phyloP scores from a whole-genome alignment of 495 filamentous ascomycete genomes.

The Glarea lozoyensis region DNA sequence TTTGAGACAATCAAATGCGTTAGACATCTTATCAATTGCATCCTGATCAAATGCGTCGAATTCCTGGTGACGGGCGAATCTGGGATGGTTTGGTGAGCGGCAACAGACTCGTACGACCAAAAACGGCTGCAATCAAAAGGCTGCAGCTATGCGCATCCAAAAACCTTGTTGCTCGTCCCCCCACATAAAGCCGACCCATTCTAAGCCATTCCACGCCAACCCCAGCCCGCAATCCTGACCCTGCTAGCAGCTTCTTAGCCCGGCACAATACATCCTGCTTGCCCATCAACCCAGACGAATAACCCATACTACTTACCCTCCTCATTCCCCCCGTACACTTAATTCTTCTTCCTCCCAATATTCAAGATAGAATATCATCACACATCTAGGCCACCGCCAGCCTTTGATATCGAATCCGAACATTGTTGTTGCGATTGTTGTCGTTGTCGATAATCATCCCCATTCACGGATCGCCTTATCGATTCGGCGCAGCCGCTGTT shows the following conservation, averaged over 20 bases:
- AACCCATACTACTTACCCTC: constrained; percentile 20
- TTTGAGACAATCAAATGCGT: too few species aligned
- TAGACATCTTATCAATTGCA: too few species aligned
- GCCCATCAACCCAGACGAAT: constrained; percentile 22
- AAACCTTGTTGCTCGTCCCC: not conserved
- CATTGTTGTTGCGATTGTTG: not conserved
- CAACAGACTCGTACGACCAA: too few species aligned
- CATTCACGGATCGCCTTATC: not conserved
- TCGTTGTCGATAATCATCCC: not conserved
- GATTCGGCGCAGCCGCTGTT: not conserved
- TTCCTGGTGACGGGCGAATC: too few species aligned
- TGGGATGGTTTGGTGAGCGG: too few species aligned
- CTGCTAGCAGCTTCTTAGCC: constrained; percentile 2
- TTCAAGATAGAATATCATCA: too few species aligned
- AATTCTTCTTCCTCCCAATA: constrained; percentile 1
- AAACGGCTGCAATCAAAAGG: too few species aligned
- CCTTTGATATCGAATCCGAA: not conserved
- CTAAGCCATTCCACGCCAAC: not conserved
- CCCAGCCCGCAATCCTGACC: constrained; percentile 3
- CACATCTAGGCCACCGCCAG: constrained; percentile 8
- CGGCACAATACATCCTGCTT: constrained; percentile 3
- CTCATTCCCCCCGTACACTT: constrained; percentile 15
- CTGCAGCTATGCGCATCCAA: not conserved
- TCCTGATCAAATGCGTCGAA: too few species aligned
- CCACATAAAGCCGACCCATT: not conserved